Evolutionary conservation across 2,329 filamentous ascomycete genomes (phyloP).

Genomic region (Fusarium oxysporum): DNA sequence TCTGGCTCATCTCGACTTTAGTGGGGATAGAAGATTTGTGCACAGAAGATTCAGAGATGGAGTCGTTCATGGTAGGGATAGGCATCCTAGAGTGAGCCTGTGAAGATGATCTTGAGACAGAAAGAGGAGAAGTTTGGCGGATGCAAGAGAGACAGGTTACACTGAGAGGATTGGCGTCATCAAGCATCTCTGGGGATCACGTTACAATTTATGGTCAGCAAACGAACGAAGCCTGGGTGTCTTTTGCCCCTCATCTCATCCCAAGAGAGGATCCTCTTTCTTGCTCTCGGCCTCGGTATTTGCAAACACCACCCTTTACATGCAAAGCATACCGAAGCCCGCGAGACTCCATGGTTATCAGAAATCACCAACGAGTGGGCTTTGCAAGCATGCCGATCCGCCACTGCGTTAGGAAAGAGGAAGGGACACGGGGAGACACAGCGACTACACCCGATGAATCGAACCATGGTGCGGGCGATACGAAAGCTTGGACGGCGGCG

Average conservation of each 20-base stretch:
- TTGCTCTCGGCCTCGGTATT: constrained; percentile 24
- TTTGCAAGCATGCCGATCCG: constrained; percentile 21
- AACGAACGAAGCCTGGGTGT: background rate
- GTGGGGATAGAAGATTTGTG: constrained; percentile 47
- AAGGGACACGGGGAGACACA: constrained; percentile 2
- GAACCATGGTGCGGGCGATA: constrained; percentile 21
- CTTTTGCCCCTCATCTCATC: constrained; percentile 25
- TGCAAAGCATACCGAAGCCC: constrained; percentile 14
- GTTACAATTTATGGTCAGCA: constrained; percentile 43
- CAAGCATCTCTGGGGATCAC: constrained; percentile 35
- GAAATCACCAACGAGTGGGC: constrained; percentile 5
- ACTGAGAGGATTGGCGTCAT: constrained; percentile 25
- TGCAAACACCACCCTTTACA: constrained; percentile 6
- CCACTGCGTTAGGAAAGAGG: constrained; percentile 11
- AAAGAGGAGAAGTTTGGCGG: constrained; percentile 5
- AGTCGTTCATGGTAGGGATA: constrained; percentile 45
- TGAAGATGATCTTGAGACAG: background rate
- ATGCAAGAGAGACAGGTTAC: constrained; percentile 23
- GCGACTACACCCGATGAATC: constrained; percentile 31
- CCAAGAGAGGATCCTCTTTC: constrained; percentile 6
- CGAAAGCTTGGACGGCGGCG: background rate
- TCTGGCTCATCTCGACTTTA: constrained; percentile 49
- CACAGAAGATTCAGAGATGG: constrained; percentile 50
- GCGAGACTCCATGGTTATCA: background rate
- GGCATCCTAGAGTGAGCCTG: constrained; percentile 42